Conservation (phyloP, 768 basidiomycete species). For the Mycena sanguinolenta region DNA sequence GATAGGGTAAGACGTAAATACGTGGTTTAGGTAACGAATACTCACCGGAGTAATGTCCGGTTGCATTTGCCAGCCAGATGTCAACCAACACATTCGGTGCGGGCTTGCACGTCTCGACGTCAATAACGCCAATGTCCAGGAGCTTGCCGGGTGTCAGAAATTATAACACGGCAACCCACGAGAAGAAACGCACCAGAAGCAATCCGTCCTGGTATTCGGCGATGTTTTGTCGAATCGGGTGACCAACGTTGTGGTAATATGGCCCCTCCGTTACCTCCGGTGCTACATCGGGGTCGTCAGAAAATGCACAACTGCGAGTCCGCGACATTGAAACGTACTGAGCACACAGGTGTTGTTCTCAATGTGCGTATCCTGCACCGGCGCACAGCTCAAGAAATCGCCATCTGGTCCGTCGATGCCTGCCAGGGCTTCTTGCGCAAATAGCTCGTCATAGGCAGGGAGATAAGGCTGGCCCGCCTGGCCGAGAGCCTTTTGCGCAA, state of each 20-base stretch:
- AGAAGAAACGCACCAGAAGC: constrained; percentile 52
- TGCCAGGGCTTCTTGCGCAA: constrained; percentile 45
- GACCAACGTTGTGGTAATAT: constrained; percentile 64
- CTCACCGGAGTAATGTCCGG: constrained; percentile 65
- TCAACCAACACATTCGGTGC: constrained; percentile 70
- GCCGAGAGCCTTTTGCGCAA: constrained; percentile 57
- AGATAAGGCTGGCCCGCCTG: constrained; percentile 51
- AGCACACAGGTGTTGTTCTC: constrained; percentile 70
- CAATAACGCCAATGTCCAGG: constrained; percentile 70
- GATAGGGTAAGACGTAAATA: not conserved
- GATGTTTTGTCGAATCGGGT: constrained; percentile 67
- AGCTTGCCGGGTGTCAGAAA: constrained; percentile 45
- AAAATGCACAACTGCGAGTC: not conserved
- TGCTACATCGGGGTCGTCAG: constrained; percentile 40
- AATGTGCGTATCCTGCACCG: constrained; percentile 60
- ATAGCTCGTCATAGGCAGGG: constrained; percentile 59
- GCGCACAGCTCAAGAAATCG: constrained; percentile 60
- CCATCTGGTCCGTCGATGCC: constrained; percentile 37
- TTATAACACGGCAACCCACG: not conserved
- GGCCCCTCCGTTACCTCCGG: constrained; percentile 69
- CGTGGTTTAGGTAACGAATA: not conserved
- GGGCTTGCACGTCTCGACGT: constrained; percentile 68
- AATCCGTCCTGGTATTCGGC: constrained; percentile 67
- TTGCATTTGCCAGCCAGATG: constrained; percentile 72
- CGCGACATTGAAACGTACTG: constrained; percentile 33